Base-by-base conservation (phyloP, 305 asterid genomes). In the Euphrasia arctica region DNA sequence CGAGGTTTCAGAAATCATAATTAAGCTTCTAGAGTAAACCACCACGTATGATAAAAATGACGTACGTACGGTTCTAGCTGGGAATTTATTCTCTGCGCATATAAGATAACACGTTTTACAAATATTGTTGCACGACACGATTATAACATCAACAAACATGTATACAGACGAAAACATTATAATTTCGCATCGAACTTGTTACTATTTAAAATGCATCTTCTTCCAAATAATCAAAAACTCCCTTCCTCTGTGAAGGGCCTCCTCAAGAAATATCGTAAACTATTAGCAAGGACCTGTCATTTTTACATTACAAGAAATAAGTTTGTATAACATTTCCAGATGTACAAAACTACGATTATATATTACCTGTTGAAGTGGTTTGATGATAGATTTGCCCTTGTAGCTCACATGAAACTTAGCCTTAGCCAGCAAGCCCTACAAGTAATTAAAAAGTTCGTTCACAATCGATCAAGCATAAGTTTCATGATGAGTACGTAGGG, bases 321-420 rank as follows among this genome's bases (percentile, higher is more conserved):
- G 42, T 29, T 2, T 29, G 32, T 29, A 39, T 39, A 39, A 39
- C 45, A 39, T 39, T 39, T 1, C 45, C 45, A 39, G 10, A 39
- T 29, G 32, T 29, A 9, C 8, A 9, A 5, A 14, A 50, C 9
- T 13, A 2, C 6, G 8, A 42, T 56, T n/a, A n/a, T n/a, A n/a
- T 39, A 39, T 39, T 81, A 87, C 98, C 98, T 77, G 90, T 71
- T 90, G 94, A 78, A 92, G 97, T 54, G 97, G 89, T 84, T 87
- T 92, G 78, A 76, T 82, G 78, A 85, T 56, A 68, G 98, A 85
- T 81, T 89, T 82, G n/a, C 93, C 95, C 71, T 64, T 87, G 89
- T 92, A 89, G 79, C 89, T 89, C 42, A 89, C 96, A 54, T 92
- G 98, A 73, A 92, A 92, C 57, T 85, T 92, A 0, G 98, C 90